Conservation (phyloP, 2,329 filamentous ascomycete genomes). For the Colletotrichum sp. region DNA sequence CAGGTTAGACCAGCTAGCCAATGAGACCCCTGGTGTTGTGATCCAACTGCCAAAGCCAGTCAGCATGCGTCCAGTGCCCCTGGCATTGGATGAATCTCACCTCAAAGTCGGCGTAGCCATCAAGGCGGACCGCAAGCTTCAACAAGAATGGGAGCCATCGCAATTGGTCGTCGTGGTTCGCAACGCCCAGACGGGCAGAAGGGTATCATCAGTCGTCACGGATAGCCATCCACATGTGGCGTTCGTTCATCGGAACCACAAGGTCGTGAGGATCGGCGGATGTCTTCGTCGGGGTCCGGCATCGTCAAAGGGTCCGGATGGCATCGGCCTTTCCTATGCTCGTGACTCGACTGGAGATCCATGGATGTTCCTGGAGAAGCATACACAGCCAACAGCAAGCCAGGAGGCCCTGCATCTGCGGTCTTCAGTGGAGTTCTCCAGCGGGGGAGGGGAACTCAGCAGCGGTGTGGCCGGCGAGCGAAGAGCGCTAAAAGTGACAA, state of each 20-base stretch:
- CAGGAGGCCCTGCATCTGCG: background rate
- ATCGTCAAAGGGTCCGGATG: background rate
- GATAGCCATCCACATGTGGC: background rate
- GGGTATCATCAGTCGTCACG: background rate
- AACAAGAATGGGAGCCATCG: background rate
- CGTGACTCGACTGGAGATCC: background rate
- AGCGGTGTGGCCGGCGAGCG: background rate
- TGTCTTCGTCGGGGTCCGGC: background rate
- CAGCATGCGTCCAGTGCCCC: background rate
- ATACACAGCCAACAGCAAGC: background rate
- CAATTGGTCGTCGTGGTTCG: background rate
- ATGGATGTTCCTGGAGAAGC: background rate
- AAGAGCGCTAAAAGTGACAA: background rate
- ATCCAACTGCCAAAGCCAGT: background rate
- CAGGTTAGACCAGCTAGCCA: background rate
- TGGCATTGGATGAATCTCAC: background rate
- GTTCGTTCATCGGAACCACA: background rate
- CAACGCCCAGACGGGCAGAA: background rate
- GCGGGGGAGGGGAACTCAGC: background rate
- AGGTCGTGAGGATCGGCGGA: background rate
- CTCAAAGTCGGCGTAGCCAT: background rate
- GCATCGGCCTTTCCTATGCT: background rate
- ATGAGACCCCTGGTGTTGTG: background rate
- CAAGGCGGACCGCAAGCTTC: background rate
- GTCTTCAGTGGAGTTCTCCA: slow-evolving; percentile 5